phyloP scores from a whole-genome alignment of 2,329 filamentous ascomycete species.

The Monosporascus sp. region DNA sequence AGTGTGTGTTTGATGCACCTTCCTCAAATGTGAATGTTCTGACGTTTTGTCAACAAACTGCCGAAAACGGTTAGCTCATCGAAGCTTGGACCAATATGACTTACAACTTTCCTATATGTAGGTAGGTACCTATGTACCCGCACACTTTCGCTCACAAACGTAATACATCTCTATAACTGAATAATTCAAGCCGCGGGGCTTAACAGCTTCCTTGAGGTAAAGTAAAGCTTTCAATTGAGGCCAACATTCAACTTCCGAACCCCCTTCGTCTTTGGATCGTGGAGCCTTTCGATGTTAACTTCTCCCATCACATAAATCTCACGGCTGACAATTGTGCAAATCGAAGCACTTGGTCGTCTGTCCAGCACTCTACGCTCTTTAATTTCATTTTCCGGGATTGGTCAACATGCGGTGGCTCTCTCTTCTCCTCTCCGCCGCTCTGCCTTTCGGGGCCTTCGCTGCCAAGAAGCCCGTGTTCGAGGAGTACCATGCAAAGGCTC shows the following conservation, averaged over 20 bases:
- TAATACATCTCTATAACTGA: neutral
- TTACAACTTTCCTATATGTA: neutral
- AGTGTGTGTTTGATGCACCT: constrained; percentile 17
- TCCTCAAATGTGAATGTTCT: neutral
- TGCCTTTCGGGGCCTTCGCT: constrained; percentile 56
- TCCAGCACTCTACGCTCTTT: constrained; percentile 4
- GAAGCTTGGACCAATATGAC: neutral
- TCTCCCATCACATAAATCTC: neutral
- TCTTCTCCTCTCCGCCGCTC: constrained; percentile 57
- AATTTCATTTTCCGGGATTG: constrained; percentile 6
- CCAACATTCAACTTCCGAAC: neutral
- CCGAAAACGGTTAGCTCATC: constrained; percentile 10
- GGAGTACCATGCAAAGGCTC: constrained; percentile 64
- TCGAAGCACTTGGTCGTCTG: neutral
- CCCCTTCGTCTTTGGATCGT: neutral
- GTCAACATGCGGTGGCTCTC: constrained; percentile 65
- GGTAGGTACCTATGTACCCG: neutral
- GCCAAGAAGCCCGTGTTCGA: constrained; percentile 64
- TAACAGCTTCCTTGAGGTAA: neutral
- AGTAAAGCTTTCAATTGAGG: neutral
- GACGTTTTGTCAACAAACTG: constrained; percentile 18
- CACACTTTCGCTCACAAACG: neutral
- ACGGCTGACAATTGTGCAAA: constrained; percentile 2
- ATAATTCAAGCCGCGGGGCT: neutral
- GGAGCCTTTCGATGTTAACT: neutral